Percentiles rank a stretch among this genome's conserved stretches.
phyloP scores from a whole-genome alignment of 495 filamentous ascomycete species.

The Podospora fimiseda region DNA sequence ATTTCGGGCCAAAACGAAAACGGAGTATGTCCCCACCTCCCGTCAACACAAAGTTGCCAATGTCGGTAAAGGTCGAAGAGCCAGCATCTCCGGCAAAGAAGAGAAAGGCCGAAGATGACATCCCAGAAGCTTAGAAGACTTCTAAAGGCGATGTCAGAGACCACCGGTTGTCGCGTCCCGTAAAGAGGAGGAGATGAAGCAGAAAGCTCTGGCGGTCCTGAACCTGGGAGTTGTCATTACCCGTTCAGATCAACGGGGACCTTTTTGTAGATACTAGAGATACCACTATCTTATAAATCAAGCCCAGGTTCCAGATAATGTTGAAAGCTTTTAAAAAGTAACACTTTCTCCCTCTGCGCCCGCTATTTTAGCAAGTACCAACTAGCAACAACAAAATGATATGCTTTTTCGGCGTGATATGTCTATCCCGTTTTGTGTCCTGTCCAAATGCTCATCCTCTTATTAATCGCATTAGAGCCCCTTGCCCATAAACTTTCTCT shows the following conservation, averaged over 20 bases:
- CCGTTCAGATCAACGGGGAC: too few relatives aligned
- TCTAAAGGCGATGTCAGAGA: neutral
- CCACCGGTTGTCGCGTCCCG: too few relatives aligned
- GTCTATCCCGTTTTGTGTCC: neutral
- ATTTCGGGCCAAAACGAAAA: too few relatives aligned
- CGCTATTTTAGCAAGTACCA: too few relatives aligned
- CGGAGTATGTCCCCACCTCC: neutral
- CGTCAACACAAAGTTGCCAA: neutral
- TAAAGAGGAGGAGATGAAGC: too few relatives aligned
- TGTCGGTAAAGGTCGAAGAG: neutral
- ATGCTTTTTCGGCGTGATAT: neutral
- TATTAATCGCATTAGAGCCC: constrained; percentile 47
- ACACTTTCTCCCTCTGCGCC: neutral
- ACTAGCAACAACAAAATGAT: neutral
- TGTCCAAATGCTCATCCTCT: neutral
- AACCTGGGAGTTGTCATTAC: too few relatives aligned
- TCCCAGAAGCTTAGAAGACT: neutral
- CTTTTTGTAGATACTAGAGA: too few relatives aligned
- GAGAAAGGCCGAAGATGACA: neutral
- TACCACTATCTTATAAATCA: too few relatives aligned
- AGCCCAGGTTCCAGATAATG: neutral
- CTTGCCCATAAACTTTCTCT: constrained; percentile 99
- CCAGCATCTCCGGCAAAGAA: neutral
- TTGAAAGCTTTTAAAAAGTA: too few relatives aligned
- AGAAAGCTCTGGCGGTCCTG: too few relatives aligned